Conservation (phyloP, 768 basidiomycete species). For the Termitomyces sp. region DNA sequence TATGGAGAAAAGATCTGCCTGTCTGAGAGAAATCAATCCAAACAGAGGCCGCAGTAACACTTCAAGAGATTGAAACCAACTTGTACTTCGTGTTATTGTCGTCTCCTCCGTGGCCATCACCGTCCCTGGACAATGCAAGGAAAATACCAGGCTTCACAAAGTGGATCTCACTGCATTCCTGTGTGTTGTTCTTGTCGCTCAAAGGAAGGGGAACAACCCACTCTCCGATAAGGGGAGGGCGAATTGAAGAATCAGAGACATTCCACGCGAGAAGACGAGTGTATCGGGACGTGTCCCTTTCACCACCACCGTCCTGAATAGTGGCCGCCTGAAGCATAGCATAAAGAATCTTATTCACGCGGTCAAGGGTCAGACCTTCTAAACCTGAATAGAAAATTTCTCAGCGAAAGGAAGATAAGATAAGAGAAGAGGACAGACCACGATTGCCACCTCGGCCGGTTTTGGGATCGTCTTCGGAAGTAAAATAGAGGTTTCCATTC, state of each 20-base stretch:
- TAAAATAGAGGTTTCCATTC: constrained; percentile 50
- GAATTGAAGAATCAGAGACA: constrained; percentile 29
- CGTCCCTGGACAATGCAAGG: constrained; percentile 56
- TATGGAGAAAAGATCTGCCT: constrained; percentile 59
- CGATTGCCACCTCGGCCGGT: constrained; percentile 57
- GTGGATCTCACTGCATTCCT: constrained; percentile 53
- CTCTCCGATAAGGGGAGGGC: constrained; percentile 46
- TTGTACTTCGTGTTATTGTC: constrained; percentile 49
- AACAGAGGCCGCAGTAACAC: no score
- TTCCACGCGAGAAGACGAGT: constrained; percentile 60
- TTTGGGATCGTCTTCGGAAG: constrained; percentile 39
- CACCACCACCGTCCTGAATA: constrained; percentile 55
- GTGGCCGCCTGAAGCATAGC: constrained; percentile 61
- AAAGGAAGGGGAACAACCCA: constrained; percentile 57
- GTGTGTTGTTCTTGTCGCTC: constrained; percentile 46
- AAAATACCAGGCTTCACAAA: constrained; percentile 52
- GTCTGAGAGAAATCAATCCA: no score
- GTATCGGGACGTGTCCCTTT: constrained; percentile 42
- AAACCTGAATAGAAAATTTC: constrained; percentile 45
- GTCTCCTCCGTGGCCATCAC: constrained; percentile 52
- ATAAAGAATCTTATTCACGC: constrained; percentile 47
- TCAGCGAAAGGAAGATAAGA: no score
- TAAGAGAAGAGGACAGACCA: constrained; percentile 29
- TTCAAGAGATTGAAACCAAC: no score
- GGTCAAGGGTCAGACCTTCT: constrained; percentile 53